Evolutionary conservation across 106 monocot species (phyloP).

Genomic region (Platanthera zijinensis): DNA sequence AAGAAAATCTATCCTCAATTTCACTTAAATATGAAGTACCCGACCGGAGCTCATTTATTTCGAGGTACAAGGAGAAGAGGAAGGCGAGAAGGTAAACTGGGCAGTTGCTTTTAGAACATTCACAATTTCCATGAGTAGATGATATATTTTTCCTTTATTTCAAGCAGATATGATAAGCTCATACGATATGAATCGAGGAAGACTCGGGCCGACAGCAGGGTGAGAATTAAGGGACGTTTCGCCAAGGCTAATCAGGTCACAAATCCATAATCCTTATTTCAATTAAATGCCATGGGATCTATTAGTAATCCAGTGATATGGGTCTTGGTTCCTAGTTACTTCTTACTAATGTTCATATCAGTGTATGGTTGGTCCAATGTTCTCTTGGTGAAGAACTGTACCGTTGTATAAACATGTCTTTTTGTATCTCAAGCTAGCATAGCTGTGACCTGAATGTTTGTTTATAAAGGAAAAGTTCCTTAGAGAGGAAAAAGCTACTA

Average conservation of each 20-base stretch:
- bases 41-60: constrained; percentile 23
- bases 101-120: neutral
- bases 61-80: constrained; percentile 43
- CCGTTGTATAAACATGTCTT: too few species aligned
- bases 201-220: constrained; percentile 45
- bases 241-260: constrained; percentile 23
- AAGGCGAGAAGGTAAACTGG: constrained; percentile 21
- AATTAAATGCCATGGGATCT: neutral
- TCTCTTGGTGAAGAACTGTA: too few species aligned
- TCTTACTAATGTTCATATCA: too few species aligned
- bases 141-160: neutral
- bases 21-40: constrained; percentile 16
- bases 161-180: constrained; percentile 45
- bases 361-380: too few species aligned
- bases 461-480: too few species aligned
- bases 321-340: too few species aligned
- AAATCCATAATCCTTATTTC: neutral
- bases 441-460: too few species aligned
- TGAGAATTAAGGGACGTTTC: constrained; percentile 52
- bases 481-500: too few species aligned
- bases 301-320: neutral
- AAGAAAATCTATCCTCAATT: neutral
- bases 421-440: too few species aligned
- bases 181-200: constrained; percentile 57
- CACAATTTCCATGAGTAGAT: neutral